These are phyloP conservation scores for Xylariaceae sp. DNA, from an alignment of 2,329 filamentous ascomycete species.

Conservation along the genomic window DNA sequence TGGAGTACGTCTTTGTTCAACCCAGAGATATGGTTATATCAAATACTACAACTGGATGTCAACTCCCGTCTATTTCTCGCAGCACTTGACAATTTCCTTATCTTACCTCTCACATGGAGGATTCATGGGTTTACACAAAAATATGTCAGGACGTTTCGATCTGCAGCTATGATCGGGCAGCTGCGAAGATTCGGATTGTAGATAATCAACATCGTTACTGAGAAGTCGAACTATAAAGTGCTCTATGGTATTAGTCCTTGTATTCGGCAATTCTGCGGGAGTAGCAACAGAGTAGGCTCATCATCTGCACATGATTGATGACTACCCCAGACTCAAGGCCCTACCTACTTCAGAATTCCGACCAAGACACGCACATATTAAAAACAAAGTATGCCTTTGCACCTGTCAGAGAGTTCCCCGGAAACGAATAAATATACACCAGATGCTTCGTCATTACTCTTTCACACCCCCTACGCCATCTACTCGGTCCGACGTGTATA, in stretches of 20 bases:
- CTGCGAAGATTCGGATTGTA: background rate
- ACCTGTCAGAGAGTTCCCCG: slow-evolving; percentile 21
- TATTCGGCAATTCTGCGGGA: slow-evolving; percentile 21
- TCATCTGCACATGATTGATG: slow-evolving; percentile 16
- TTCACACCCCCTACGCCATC: no score
- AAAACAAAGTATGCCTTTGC: slow-evolving; percentile 31
- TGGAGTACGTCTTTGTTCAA: no score
- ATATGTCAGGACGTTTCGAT: background rate
- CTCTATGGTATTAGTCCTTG: slow-evolving; percentile 28
- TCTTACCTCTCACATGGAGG: no score
- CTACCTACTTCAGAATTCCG: slow-evolving; percentile 19
- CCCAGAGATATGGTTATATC: no score
- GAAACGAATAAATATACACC: slow-evolving; percentile 28
- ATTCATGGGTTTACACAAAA: no score
- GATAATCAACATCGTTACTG: slow-evolving; percentile 1
- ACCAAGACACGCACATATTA: slow-evolving; percentile 29
- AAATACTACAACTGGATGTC: no score
- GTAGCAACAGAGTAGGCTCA: slow-evolving; percentile 14
- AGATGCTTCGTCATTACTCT: no score
- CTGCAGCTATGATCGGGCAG: background rate
- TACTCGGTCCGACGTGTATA: no score
- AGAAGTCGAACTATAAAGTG: slow-evolving; percentile 17
- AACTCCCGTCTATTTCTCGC: no score
- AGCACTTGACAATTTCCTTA: no score
- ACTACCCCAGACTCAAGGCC: slow-evolving; percentile 20